Base-by-base conservation (phyloP, 2,329 filamentous ascomycete species). In the Biscogniauxia sp. region DNA sequence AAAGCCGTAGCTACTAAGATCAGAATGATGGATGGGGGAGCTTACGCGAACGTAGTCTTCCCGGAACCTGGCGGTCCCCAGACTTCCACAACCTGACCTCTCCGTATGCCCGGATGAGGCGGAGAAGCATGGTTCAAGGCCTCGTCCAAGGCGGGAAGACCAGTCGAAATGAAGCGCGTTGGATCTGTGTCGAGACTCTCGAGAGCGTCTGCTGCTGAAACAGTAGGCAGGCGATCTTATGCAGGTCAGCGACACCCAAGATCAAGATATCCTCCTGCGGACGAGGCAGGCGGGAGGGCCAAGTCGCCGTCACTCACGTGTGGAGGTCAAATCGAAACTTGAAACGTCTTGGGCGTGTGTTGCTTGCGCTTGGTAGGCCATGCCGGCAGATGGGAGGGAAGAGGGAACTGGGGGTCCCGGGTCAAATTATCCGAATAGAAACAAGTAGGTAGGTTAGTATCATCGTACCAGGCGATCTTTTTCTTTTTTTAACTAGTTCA, bases 21-120 rank as follows among this genome's bases (percentile, higher is more conserved):
- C 20, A 15, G 25, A 23, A 23, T 23, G 23, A 23, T 23, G 23
- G 23, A 23, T 23, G 45, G 9, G 4, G 15, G 4, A 53, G 77
- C 85, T 77, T 80, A 94, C 90, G 88, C 90, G 68, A 97, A 79
- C 13, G 89, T 82, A 3, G 92, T 96, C 80, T 96, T 97, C 28
- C 93, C 94, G 25, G 85, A 85, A 1, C 93, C 93, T 8, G 92
- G 89, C 11, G 93, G 92, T 0, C 94, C 94, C 84, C 91, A 96
- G 55, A 97, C 78, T 75, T 98, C 94, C 3, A 90, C 91, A 51
- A 97, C 82, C 73, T 92, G 90, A 15, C 93, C 92, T 59, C 88
- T 85, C 62, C 83, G 83, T 54, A 96, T 80, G 3, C 92, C 93
- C 19, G 83, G 82, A 57, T 62, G 65, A 9, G 55, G 58, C 28